Evolutionary conservation across 73 alveolate species (phyloP).

Genomic region (Paramecium primaurelia): DNA sequence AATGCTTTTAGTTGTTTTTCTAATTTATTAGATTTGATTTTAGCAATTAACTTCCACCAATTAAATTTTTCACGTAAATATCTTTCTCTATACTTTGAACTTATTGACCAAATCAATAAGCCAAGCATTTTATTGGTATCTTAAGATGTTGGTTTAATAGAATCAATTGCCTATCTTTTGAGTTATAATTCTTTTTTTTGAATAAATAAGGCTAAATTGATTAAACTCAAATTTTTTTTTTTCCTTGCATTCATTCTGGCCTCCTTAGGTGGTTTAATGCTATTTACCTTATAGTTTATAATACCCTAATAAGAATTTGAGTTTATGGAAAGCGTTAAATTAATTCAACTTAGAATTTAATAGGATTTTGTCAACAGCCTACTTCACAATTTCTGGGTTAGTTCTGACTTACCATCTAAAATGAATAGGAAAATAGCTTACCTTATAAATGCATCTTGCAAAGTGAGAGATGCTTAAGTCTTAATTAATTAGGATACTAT

Average conservation of each 20-base stretch:
- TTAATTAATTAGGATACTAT: neutral
- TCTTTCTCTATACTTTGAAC: slow-evolving; percentile 2
- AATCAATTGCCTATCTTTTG: neutral
- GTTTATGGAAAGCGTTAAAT: slow-evolving; percentile 2
- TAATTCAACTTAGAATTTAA: neutral
- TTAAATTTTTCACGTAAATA: neutral
- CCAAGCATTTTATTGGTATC: neutral
- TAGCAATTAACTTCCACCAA: slow-evolving; percentile 3
- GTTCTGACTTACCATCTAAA: slow-evolving; percentile 36
- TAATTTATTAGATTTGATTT: neutral
- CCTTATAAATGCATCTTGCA: slow-evolving; percentile 21
- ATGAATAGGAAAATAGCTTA: neutral
- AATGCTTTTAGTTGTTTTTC: neutral
- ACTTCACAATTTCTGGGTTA: neutral
- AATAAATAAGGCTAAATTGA: neutral
- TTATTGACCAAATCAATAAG: neutral
- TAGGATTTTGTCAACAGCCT: slow-evolving; percentile 11
- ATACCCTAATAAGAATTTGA: neutral
- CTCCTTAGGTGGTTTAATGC: neutral
- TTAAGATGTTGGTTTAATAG: neutral
- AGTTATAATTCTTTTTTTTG: neutral
- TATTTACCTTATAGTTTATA: neutral
- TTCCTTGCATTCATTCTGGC: neutral
- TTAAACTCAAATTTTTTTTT: neutral
- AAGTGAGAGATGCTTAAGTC: neutral